phyloP scores from a whole-genome alignment of 371 early-diverging fungal genomes.

The Funneliformis caledonium region DNA sequence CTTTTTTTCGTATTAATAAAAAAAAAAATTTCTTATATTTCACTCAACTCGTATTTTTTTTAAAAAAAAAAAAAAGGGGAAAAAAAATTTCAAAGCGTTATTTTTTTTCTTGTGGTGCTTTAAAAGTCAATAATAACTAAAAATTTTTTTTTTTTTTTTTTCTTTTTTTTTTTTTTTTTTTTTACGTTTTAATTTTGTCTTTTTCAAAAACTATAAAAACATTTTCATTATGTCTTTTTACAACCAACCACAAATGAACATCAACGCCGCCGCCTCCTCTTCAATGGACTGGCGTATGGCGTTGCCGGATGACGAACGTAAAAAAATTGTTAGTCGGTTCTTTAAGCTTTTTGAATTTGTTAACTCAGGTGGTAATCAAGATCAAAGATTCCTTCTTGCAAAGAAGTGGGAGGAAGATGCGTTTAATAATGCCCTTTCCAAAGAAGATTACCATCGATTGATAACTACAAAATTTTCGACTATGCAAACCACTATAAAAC shows the following conservation, averaged over 20 bases:
- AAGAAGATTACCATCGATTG: background rate
- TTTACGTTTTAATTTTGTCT: no score
- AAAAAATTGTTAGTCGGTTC: background rate
- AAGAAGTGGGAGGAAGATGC: conserved; percentile 18
- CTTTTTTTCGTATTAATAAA: background rate
- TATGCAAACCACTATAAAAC: background rate
- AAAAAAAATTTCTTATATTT: no score
- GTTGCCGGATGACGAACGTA: conserved; percentile 1
- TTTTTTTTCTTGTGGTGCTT: no score
- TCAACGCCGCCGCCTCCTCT: background rate
- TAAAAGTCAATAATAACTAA: no score
- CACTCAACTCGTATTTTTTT: no score
- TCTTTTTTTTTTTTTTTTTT: no score
- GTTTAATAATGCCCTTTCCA: background rate
- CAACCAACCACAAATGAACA: background rate
- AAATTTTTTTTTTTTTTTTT: no score
- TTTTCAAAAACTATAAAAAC: background rate
- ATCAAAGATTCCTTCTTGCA: background rate
- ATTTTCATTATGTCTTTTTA: background rate
- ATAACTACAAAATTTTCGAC: background rate
- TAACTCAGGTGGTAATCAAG: no score
- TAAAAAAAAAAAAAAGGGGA: no score
- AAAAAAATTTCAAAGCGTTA: no score
- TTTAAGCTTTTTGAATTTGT: conserved; percentile 1
- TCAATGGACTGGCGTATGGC: background rate